Evolutionary conservation across 2,329 filamentous ascomycete species (phyloP).

Genomic region (Karstenula rhodostoma): DNA sequence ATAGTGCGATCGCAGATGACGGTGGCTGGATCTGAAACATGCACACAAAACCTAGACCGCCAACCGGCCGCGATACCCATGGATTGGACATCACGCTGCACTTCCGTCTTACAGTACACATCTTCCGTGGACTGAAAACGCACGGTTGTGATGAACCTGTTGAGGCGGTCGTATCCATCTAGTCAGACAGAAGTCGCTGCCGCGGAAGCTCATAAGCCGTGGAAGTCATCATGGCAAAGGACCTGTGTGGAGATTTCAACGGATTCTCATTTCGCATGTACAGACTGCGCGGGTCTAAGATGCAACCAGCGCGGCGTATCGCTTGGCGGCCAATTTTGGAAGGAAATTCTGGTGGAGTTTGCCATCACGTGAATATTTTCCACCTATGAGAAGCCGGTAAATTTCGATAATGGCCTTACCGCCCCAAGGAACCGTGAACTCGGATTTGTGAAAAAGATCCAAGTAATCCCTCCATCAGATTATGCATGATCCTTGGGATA

Average conservation of each 20-base stretch:
- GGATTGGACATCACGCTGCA: background rate
- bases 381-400: slow-evolving; percentile 1
- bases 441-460: background rate
- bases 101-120: background rate
- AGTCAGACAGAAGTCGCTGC: background rate
- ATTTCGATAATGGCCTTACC: background rate
- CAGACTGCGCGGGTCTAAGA: slow-evolving; percentile 4
- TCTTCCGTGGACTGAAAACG: background rate
- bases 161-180: background rate
- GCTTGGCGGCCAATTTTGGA: slow-evolving; percentile 2
- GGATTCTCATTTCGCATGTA: background rate
- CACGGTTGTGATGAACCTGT: background rate
- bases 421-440: background rate
- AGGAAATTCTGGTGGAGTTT: background rate
- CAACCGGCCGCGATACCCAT: background rate
- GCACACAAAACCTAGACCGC: background rate
- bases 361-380: slow-evolving; percentile 7
- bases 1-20: background rate
- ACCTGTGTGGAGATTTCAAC: background rate
- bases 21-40: slow-evolving; percentile 12
- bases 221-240: background rate
- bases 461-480: slow-evolving; percentile 1
- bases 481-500: too few relatives aligned
- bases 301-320: slow-evolving; percentile 7
- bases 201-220: background rate